These are phyloP conservation scores for Starmerella etchellsii DNA, from an alignment of 805 yeast genomes.

Conservation along the genomic window DNA sequence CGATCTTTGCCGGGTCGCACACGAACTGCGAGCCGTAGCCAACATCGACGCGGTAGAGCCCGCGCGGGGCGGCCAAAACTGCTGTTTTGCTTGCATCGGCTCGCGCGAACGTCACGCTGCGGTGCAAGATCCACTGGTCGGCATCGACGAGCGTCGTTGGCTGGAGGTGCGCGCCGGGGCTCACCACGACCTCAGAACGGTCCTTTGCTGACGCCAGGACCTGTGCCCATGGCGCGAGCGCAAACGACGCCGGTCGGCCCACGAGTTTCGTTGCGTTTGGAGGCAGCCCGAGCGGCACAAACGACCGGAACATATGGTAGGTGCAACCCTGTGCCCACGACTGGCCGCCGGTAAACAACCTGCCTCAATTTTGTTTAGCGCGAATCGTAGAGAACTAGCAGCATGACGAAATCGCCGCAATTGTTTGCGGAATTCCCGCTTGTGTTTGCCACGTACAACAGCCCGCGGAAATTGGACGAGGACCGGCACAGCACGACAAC, in stretches of 20 bases:
- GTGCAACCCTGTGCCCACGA: no score
- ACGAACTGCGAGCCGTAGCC: constrained; percentile 9
- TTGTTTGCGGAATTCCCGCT: no score
- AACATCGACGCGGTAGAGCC: constrained; percentile 13
- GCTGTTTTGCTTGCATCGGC: neutral
- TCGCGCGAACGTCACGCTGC: constrained; percentile 5
- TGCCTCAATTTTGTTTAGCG: no score
- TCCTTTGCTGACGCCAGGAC: constrained; percentile 3
- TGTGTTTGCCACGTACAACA: no score
- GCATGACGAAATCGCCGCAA: no score
- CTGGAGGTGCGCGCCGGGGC: constrained; percentile 1
- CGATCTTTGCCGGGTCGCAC: constrained; percentile 8
- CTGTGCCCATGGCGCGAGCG: constrained; percentile 3
- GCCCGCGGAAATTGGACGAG: no score
- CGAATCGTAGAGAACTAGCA: no score
- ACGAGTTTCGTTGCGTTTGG: constrained; percentile 5
- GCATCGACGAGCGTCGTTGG: neutral
- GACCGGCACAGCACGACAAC: neutral
- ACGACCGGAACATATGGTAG: neutral
- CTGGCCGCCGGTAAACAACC: no score
- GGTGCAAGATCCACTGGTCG: constrained; percentile 5
- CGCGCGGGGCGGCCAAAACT: constrained; percentile 8
- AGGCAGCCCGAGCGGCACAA: constrained; percentile 8
- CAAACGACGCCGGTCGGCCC: neutral
- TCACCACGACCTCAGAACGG: constrained; percentile 2